Evolutionary conservation across 2,329 filamentous ascomycete species (phyloP), one percentile per base, ranked within the genome.

Genomic region (Phaeomoniella chlamydospora): DNA sequence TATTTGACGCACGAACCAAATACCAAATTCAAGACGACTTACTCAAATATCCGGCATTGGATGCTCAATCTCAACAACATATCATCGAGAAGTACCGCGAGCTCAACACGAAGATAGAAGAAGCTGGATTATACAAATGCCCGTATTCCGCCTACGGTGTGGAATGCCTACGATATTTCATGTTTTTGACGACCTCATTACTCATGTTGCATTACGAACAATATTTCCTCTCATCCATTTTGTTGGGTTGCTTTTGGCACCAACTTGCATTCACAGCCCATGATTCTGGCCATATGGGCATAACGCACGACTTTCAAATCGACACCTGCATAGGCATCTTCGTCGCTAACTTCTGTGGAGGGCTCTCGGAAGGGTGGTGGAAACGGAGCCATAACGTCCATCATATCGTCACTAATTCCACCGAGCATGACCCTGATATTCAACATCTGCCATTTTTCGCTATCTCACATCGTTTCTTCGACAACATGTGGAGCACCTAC

Each of bases 331-430:
- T 98, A 42, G 88, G 85, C 34, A 94, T 96, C 51, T 61, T 93
- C 44, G 80, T 94, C 49, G 86, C 87, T 36, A 81, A 94, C 54
- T 96, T 80, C 48, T 63, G 90, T 14, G 90, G 90, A 26, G 90
- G 90, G 0, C 61, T 98, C 19, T 94, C 85, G 16, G 62, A 94
- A 37, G 84, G 88, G 31, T 98, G 90, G 90, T 98, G 90, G 88
- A 96, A 96, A 60, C 72, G 76, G 42, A 94, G 77, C 54, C 88
- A 96, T 58, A 96, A 96, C 51, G 86, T 94, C 5, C 88, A 96
- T 54, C 88, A 96, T 52, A 86, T 96, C 46, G 80, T 96, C 36
- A 96, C 90, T 13, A 96, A 96, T 56, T 80, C 80, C 31, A 83
- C 87, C 11, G 90, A 94, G 56, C 88, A 96, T 53, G 88, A 96